Evolutionary conservation across 2,329 filamentous ascomycete genomes (phyloP), one percentile per base, ranked within the genome.

Genomic region (Cylindrodendrum hubeiense): DNA sequence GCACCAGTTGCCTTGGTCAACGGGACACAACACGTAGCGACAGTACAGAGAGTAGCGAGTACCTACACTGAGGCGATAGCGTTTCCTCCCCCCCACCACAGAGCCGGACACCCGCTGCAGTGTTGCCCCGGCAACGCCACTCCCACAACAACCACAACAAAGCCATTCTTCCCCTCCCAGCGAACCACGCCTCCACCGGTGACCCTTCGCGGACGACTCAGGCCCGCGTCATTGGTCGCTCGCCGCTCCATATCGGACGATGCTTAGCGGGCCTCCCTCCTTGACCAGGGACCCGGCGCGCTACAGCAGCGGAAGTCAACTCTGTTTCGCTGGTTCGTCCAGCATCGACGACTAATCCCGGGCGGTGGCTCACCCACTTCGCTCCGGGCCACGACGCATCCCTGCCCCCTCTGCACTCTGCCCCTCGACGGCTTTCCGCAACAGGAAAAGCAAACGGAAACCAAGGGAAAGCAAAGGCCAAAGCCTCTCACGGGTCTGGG

Each of bases 61-160:
- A n/a, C n/a, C n/a, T n/a, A n/a, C n/a, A n/a, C 10, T 34, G 33
- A 34, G 33, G 17, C 37, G 37, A 39, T 39, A 39, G 37, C 17
- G 37, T 39, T 39, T 39, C 15, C 34, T 15, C 17, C 8, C 5
- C 21, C 46, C 34, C 53, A 46, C 54, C 43, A 58, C 26, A n/a
- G 17, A 33, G n/a, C n/a, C 47, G 28, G 12, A 33, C 47, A 10
- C 28, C 28, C n/a, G 21, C n/a, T 6, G 13, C 10, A 21, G 3
- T 3, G 61, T 65, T 61, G 62, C 57, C 37, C 19, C 13, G 37
- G 57, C 49, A 51, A 65, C 62, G 12, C 24, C 4, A 12, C 55
- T 26, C n/a, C 50, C 50, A n/a, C 43, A 26, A 54, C 50, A 49
- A 65, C 51, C 43, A 63, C 44, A 63, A 63, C 60, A 62, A 44